phyloP scores from a whole-genome alignment of 176 grass and related monocot genomes.

The Neostapfia colusana region DNA sequence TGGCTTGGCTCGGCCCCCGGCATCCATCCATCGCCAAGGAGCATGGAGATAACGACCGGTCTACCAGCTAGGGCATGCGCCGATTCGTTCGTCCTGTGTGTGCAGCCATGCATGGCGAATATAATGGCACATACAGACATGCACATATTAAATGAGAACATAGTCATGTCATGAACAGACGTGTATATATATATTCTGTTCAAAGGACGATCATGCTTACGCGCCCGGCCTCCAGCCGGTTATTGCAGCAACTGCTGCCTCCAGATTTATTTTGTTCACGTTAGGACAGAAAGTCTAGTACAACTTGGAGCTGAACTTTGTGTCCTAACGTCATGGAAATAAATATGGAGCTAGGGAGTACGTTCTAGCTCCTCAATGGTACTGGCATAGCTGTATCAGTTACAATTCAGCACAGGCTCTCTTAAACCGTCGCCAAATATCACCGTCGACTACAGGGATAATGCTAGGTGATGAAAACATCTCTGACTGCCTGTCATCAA shows the following conservation, averaged over 20 bases:
- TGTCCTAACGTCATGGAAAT: too few species aligned
- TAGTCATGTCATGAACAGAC: conserved; percentile 19
- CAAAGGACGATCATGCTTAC: background rate
- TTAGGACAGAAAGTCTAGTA: too few species aligned
- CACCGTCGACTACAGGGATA: too few species aligned
- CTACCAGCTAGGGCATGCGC: conserved; percentile 12
- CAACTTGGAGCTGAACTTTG: too few species aligned
- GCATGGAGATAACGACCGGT: conserved; percentile 41
- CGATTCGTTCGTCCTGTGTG: background rate
- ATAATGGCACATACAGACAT: background rate
- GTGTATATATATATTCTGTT: conserved; percentile 22
- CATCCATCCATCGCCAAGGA: conserved; percentile 23
- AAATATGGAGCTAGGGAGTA: too few species aligned
- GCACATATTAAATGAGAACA: background rate
- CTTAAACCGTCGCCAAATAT: background rate
- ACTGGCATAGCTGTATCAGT: too few species aligned
- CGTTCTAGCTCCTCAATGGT: too few species aligned
- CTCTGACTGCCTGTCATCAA: too few species aligned
- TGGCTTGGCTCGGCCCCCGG: conserved; percentile 33
- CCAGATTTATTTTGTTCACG: too few species aligned
- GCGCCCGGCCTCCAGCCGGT: background rate
- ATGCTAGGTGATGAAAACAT: too few species aligned
- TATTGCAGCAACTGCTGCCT: too few species aligned
- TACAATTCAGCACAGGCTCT: background rate
- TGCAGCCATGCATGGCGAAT: background rate